These are phyloP conservation scores for Ganoderma multipileum DNA, from an alignment of 1,284 basidiomycete genomes.

Conservation along the genomic window DNA sequence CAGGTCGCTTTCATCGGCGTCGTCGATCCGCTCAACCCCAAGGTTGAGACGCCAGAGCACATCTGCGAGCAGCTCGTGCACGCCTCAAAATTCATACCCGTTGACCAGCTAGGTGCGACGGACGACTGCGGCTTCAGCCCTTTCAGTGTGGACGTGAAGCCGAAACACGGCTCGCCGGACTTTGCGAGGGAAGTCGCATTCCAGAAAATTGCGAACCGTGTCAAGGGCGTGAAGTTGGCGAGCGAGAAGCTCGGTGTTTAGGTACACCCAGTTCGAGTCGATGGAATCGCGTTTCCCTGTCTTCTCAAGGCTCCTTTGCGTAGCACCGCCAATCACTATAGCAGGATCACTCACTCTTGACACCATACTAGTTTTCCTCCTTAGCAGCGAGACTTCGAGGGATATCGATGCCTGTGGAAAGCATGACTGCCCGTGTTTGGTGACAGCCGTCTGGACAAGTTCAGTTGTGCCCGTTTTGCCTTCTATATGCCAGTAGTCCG, in stretches of 20 bases:
- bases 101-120: conserved; percentile 4
- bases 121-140: conserved; percentile 5
- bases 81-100: neutral
- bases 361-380: no score
- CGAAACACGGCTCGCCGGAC: conserved; percentile 4
- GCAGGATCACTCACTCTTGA: no score
- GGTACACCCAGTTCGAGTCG: no score
- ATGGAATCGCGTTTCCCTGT: no score
- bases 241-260: conserved; percentile 1
- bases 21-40: neutral
- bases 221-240: neutral
- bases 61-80: neutral
- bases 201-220: conserved; percentile 1
- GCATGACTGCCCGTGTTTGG: no score
- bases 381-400: no score
- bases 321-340: no score
- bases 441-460: no score
- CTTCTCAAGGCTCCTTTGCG: no score
- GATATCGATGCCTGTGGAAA: no score
- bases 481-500: no score
- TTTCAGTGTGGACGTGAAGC: conserved; percentile 1
- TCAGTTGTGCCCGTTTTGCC: no score
- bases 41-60: neutral
- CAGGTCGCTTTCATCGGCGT: neutral
- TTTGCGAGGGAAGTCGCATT: neutral